Base-by-base conservation (phyloP, 257 asterid species). In the Cynanchum wilfordii region DNA sequence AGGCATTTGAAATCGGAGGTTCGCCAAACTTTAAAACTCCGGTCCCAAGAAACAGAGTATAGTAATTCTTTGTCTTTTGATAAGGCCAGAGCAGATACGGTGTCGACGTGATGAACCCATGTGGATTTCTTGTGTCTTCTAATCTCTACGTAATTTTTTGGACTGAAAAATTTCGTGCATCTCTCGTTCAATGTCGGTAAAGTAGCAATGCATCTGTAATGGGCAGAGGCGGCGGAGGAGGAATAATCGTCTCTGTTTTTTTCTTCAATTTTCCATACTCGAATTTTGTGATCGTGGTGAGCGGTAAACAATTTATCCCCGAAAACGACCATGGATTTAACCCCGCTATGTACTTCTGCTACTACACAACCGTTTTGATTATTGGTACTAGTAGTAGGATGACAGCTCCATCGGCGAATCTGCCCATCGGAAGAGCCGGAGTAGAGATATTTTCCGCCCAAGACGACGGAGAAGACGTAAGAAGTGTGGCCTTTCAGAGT, bases 41-140 rank as follows among this genome's bases (percentile, higher is more conserved):
- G 69, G 22, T 93, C 98, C 98, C 98, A 93, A 0, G 98, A 93
- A 4, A 79, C 96, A 0, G 98, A 93, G 79, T 89, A 93, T 3
- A 93, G 72, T 0, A 82, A 30, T 5, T 73, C 42, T 40, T 83
- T 86, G 64, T 90, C 97, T 5, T 33, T 17, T 0, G 97, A 87
- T 15, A 81, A 13, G 24, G 89, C 88, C 17, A 93, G 71, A 9
- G 91, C 85, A 0, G 98, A 82, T 1, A 93, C 89, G 7, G 97
- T 57, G 25, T 93, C 97, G n/a, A 81, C 87, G 66, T 93, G 98
- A 62, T 90, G 90, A 4, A 93, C 93, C 96, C 96, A 93, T 55
- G 97, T 90, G 74, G 79, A 54, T 54, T 65, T 79, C 82, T 82
- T 86, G 87, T 93, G 84, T 24, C 95, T 80, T 1, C 93, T 85